Base-by-base conservation (phyloP, 2,329 filamentous ascomycete species). In the Bipolaris victoriae region DNA sequence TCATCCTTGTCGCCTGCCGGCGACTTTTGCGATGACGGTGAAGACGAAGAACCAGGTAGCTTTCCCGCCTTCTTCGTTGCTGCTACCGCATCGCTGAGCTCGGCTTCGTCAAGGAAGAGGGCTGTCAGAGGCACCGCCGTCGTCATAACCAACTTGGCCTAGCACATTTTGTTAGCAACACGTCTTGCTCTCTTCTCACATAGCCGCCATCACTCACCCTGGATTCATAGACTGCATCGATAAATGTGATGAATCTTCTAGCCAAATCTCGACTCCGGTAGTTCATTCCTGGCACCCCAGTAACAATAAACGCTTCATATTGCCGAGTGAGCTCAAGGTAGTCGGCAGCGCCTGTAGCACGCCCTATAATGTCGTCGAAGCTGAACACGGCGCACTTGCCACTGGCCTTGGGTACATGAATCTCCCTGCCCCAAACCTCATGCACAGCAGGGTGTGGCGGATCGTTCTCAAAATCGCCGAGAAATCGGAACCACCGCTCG, bases 121-220 rank as follows among this genome's bases (percentile, higher is more conserved):
- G 96, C 88, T 7, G 87, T 86, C 2, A 99, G 81, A 0, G 94
- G 92, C 47, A 93, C 91, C 39, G 88, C 92, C 3, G 91, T 93
- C 0, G 95, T 99, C 54, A 99, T 85, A 15, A 98, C 94, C 7
- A 99, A 85, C 79, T 97, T 98, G n/a, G 92, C 93, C 76, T 94
- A 86, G 24, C 10, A 26, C 1, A 5, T 31, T 31, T 49, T 37
- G 45, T 56, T 57, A 60, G 45, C 52, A 51, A 40, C 13, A 20
- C 18, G 3, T 37, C 37, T 7, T 7, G 18, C 31, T 20, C 9
- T 7, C 10, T 6, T 2, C 11, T 15, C 22, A 20, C 15, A 29
- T 15, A 13, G 5, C 3, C 29, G 16, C 47, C 13, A 16, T 10
- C 37, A 70, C 80, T 57, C 73, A 85, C 84, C 66, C 83, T 77